Percentiles rank a stretch among this genome's conserved stretches.
Conservation (phyloP, 192 early-diverging fungal genomes). For the Paraglomus brasilianum region DNA sequence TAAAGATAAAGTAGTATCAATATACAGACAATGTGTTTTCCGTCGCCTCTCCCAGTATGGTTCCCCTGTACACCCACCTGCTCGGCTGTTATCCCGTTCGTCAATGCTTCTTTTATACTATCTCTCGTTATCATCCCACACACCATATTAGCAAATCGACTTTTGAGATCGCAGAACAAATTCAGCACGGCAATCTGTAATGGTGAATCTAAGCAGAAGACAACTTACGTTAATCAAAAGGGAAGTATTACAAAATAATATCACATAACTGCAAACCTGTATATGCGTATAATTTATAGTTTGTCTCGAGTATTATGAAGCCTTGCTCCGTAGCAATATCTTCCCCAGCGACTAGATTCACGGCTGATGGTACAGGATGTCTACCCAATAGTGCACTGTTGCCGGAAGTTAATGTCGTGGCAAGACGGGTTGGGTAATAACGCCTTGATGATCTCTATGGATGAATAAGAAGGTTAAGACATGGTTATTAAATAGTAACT, state of each 20-base stretch:
- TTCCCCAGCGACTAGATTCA: constrained; percentile 33
- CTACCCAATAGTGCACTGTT: constrained; percentile 49
- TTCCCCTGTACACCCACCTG: constrained; percentile 59
- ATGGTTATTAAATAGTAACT: not conserved
- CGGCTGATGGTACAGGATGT: constrained; percentile 27
- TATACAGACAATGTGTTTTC: constrained; percentile 12
- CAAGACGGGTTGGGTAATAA: constrained; percentile 91
- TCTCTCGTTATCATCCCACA: constrained; percentile 85
- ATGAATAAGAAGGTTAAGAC: not conserved
- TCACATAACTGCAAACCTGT: constrained; percentile 54
- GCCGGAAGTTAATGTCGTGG: constrained; percentile 88
- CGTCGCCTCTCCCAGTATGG: not conserved
- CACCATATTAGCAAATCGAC: constrained; percentile 91
- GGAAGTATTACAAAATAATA: not conserved
- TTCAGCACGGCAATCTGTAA: constrained; percentile 92
- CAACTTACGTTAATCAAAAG: not conserved
- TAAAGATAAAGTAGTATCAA: not conserved
- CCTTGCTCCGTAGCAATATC: constrained; percentile 59
- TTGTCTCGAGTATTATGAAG: constrained; percentile 94
- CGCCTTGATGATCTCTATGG: constrained; percentile 54
- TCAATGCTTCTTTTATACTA: constrained; percentile 77
- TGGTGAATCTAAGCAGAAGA: constrained; percentile 61
- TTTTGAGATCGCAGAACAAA: constrained; percentile 80
- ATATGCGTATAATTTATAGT: constrained; percentile 93
- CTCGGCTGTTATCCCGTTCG: constrained; percentile 89